Base-by-base conservation (phyloP, 129 eudicot species). In the Apium graveolens region DNA sequence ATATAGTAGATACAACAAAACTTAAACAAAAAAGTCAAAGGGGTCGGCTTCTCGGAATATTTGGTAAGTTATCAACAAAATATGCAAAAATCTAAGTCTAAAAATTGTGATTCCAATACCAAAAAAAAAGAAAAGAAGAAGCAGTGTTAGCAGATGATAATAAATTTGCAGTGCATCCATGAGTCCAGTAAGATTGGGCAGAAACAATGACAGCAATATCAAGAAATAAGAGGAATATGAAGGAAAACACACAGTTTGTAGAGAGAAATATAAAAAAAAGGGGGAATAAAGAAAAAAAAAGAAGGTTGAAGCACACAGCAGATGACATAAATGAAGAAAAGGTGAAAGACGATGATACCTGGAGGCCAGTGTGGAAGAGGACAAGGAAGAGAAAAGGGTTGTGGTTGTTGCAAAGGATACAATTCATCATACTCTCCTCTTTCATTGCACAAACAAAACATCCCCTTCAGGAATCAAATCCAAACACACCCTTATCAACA, bases 281-380 rank as follows among this genome's bases (percentile, higher is more conserved):
- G n/a, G n/a, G n/a, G n/a, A n/a, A n/a, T n/a, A n/a, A n/a, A n/a
- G n/a, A n/a, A n/a, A n/a, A n/a, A n/a, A n/a, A n/a, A n/a, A n/a
- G n/a, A n/a, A n/a, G n/a, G n/a, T n/a, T n/a, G n/a, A n/a, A n/a
- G n/a, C n/a, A n/a, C n/a, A n/a, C n/a, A n/a, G n/a, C n/a, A n/a
- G n/a, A n/a, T n/a, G n/a, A n/a, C n/a, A n/a, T n/a, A n/a, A n/a
- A n/a, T n/a, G 11, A 42, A 38, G 38, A 17, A 27, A 17, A 73
- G 70, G 43, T n/a, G 5, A 46, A 68, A 75, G 43, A 37, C 14
- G 37, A 42, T 80, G 31, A 41, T 80, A 94, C 98, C 98, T 94
- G 81, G 78, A 63, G 98, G 97, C 98, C 98, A 94, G 57, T 79
- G 77, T 21, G 98, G 98, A 85, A 90, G 84, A 42, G 96, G 91